Conservation (phyloP, 2,329 filamentous ascomycete species). For the Curvularia verruculosa region DNA sequence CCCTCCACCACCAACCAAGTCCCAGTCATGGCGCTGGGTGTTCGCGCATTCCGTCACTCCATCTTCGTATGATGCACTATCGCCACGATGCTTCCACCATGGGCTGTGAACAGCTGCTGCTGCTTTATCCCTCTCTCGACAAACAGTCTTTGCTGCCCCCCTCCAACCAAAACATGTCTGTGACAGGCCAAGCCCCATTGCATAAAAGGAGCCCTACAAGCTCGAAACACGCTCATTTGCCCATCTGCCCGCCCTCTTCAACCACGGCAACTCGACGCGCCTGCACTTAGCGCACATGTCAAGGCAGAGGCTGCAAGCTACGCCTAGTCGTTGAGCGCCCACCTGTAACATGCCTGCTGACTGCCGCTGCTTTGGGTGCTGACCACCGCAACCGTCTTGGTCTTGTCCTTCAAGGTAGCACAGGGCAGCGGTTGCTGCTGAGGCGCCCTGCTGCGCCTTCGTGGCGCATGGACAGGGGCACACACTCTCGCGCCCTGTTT, state of each 20-base stretch:
- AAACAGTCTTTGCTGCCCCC: slow-evolving; percentile 2
- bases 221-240: slow-evolving; percentile 34
- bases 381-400: slow-evolving; percentile 30
- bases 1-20: slow-evolving; percentile 4
- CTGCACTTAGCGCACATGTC: slow-evolving; percentile 26
- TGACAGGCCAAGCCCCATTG: slow-evolving; percentile 30
- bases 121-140: neutral
- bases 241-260: slow-evolving; percentile 21
- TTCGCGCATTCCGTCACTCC: slow-evolving; percentile 15
- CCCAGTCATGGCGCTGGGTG: slow-evolving; percentile 7
- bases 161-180: slow-evolving; percentile 30
- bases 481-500: neutral
- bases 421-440: slow-evolving; percentile 11
- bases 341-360: slow-evolving; percentile 23
- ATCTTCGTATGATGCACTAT: slow-evolving; percentile 12
- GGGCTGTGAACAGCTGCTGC: neutral
- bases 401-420: slow-evolving; percentile 26
- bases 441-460: slow-evolving; percentile 6
- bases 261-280: slow-evolving; percentile 17
- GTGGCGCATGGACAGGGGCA: slow-evolving; percentile 13
- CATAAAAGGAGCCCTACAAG: slow-evolving; percentile 33
- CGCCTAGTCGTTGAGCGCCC: slow-evolving; percentile 2
- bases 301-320: slow-evolving; percentile 16
- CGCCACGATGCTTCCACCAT: neutral
- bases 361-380: slow-evolving; percentile 30